Evolutionary conservation across 768 basidiomycete genomes (phyloP), one percentile per base, ranked within the genome.

Genomic region (Grammothele lineata): DNA sequence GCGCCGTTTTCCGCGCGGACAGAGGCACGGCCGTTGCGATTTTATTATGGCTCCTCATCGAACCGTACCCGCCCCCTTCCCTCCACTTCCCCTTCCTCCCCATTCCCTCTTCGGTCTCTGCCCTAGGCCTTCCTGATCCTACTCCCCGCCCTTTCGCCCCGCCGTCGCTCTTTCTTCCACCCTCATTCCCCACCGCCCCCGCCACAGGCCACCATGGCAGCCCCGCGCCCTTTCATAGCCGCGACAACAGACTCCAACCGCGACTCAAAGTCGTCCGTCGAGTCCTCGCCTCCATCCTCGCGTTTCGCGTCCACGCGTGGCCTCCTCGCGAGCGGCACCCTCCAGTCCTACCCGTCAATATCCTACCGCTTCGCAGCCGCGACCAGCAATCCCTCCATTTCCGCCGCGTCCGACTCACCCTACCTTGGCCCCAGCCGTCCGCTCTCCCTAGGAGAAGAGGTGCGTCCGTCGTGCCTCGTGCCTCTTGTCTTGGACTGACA

Each of bases 361-460:
- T 50, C 57, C 25, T 37, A 54, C 44, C 53, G 56, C 48, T 50
- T 59, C 40, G 48, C 56, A 18, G 48, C 53, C 42, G 45, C 48
- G 36, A 44, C 49, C 12, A 62, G 61, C 45, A 51, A 47, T 35
- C 45, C 52, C 2, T 58, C 58, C 8, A 37, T 57, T 26, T 57
- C 57, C 8, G 51, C 45, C 22, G 59, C 57, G 33, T 47, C 57
- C 34, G 59, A 63, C 42, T 63, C 62, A 3, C 62, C 62, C 5
- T 63, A 58, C 47, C 40, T 59, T 12, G 58, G 58, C 37, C 56
- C 56, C 5, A 53, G 57, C 30, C 55, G 62, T 9, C 62, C 62
- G 3, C 48, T 63, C 18, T 61, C 59, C 3, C 45, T 62, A 27
- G 57, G 57, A 18, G 51, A 60, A 36, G 37, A 57, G 45, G 59